Base-by-base conservation (phyloP, 352 stramenopile genomes). In the Phytopythium sindhum region DNA sequence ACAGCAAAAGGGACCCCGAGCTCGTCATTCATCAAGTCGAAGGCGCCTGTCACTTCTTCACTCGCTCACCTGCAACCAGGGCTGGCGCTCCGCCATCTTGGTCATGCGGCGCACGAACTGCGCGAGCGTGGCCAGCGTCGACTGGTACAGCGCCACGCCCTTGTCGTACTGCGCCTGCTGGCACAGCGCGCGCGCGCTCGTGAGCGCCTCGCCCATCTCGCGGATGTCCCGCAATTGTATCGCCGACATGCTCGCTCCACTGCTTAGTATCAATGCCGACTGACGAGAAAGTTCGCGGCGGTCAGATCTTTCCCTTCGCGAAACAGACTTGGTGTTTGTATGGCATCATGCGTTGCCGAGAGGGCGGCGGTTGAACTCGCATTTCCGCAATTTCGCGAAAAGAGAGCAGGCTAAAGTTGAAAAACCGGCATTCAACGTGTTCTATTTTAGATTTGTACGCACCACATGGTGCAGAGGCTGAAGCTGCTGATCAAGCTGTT, bases 41-140 rank as follows among this genome's bases (percentile, higher is more conserved):
- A 3, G 5, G 21, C 42, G 42, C 21, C 42, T 50, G 3, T 50
- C 19, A n/a, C n/a, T n/a, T n/a, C n/a, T n/a, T n/a, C n/a, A n/a
- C 7, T 19, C 42, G 9, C 42, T n/a, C 28, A 55, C 48, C 48
- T 93, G 83, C 21, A 95, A 74, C 86, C 86, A 93, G 10, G 79
- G 79, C 58, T 93, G 84, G n/a, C 84, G 81, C 67, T 93, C 86
- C 2, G 75, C 67, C 73, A 89, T 90, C 47, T 87, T 87, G 51
- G 68, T 82, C 68, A 93, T 85, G 37, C 73, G 61, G 35, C 80
- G 79, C 50, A 93, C 82, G 57, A 86, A 90, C 58, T 86, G 78
- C 28, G 67, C 78, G 50, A 91, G 68, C 47, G 70, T 75, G 39
- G 74, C 62, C 58, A 92, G 67, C 39, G 84, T 88, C n/a, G 77